Conservation (phyloP, 2,329 filamentous ascomycete genomes). For the Diaporthe citriasiana region DNA sequence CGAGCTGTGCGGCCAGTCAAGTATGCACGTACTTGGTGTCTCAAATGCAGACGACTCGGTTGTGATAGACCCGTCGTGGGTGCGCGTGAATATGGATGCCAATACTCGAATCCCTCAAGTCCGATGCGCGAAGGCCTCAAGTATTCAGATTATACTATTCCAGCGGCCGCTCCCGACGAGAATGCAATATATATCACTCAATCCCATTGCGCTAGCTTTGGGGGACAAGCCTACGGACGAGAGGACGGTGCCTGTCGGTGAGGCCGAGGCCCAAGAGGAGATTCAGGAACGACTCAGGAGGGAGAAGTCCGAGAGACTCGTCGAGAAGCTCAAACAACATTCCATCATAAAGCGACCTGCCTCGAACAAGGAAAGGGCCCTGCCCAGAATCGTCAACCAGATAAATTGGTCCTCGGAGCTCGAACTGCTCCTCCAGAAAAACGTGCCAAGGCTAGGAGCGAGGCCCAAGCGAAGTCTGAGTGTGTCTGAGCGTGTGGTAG, state of each 20-base stretch:
- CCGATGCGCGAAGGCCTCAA: constrained; percentile 78
- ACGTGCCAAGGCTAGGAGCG: constrained; percentile 86
- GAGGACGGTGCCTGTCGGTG: constrained; percentile 55
- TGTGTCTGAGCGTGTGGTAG: constrained; percentile 93
- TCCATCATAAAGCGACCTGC: constrained; percentile 82
- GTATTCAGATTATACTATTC: constrained; percentile 90
- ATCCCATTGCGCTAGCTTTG: constrained; percentile 88
- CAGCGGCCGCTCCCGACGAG: constrained; percentile 85
- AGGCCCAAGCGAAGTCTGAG: constrained; percentile 88
- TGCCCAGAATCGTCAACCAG: constrained; percentile 88
- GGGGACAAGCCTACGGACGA: constrained; percentile 73
- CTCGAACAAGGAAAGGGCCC: constrained; percentile 85
- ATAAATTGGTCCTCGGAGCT: constrained; percentile 97
- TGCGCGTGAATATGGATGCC: constrained; percentile 71
- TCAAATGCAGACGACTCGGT: constrained; percentile 74
- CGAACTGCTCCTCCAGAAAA: constrained; percentile 87
- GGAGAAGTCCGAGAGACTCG: constrained; percentile 74
- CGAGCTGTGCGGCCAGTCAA: constrained; percentile 84
- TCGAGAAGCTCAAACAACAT: constrained; percentile 90
- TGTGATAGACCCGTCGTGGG: constrained; percentile 77
- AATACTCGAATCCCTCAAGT: constrained; percentile 76
- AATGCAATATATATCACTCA: constrained; percentile 97
- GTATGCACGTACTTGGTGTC: constrained; percentile 88
- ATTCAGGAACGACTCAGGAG: constrained; percentile 70
- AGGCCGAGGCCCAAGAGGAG: constrained; percentile 81